Base-by-base conservation (phyloP, 2,329 filamentous ascomycete genomes). In the Pseudogymnoascus sp. region DNA sequence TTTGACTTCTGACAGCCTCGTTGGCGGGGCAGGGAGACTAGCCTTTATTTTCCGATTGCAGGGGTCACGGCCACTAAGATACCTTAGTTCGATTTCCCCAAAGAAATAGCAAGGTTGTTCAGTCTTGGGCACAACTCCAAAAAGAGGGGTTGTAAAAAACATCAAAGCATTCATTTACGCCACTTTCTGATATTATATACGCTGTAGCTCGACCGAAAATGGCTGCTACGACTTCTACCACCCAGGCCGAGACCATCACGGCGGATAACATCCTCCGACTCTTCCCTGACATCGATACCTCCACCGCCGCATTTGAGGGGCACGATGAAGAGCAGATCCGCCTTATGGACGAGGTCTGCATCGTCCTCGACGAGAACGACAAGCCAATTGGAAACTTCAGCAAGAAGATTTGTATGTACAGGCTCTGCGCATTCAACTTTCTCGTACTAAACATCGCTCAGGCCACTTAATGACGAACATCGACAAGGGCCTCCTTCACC, bases 381-480 rank as follows among this genome's bases (percentile, higher is more conserved):
- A 80, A 85, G 70, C 92, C 93, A 30, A 96, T 99, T 74, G 94
- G 94, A 65, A 96, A 91, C 67, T 93, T 91, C 59, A 96, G 90
- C 86, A 97, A 99, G 84, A 99, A 99, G 80, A 85, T 91, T 61
- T 99, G 94, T 96, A 78, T 68, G 88, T 82, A 59, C 20, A 54
- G 6, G 57, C 30, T 59, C 69, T 41, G 25, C 12, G 1, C 47
- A 33, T 12, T 18, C n/a, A 54, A 33, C 3, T 20, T 33, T 22
- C 28, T 18, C 59, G 50, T 20, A 60, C 60, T 41, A 62, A 61
- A 61, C 57, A 50, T 63, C 65, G 63, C 67, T 66, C 68, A 96
- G 92, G 92, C 83, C 94, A 99, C 75, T 81, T 99, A 68, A 99
- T 99, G 94, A 90, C 90, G 76, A 99, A 99, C 79, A 99, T 99